A percentile compares a stretch with the other conserved stretches of the same genome.
Conservation (phyloP, 164 flowering plant genomes). For the Liquidambar formosana region DNA sequence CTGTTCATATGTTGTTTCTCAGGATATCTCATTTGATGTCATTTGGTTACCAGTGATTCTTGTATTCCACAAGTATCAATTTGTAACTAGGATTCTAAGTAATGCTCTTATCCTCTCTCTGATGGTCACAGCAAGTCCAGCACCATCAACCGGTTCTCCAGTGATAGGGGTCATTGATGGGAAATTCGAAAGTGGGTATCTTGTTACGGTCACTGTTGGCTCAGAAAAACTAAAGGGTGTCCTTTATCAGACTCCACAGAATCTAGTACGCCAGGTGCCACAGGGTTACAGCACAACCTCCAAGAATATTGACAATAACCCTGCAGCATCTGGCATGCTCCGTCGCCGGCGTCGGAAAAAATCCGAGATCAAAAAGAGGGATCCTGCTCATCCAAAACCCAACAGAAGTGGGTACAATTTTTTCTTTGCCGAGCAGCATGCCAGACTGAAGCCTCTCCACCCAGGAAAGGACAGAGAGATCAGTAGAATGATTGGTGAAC, state of each 20-base stretch:
- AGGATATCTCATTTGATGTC: background rate
- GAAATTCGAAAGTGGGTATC: constrained; percentile 76
- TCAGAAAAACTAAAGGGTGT: constrained; percentile 77
- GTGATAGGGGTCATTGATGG: constrained; percentile 80
- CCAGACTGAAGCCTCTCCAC: constrained; percentile 76
- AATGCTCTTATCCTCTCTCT: background rate
- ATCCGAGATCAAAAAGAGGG: constrained; percentile 78
- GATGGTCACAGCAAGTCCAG: constrained; percentile 31
- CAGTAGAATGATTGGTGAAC: constrained; percentile 89
- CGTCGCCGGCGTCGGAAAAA: constrained; percentile 87
- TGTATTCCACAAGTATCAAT: no score
- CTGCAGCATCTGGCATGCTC: constrained; percentile 25
- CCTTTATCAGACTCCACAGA: constrained; percentile 60
- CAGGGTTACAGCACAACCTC: constrained; percentile 7
- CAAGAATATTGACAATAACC: constrained; percentile 9
- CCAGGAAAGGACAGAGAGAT: constrained; percentile 92
- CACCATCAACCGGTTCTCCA: constrained; percentile 35
- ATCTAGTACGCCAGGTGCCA: constrained; percentile 16
- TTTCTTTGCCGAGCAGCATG: constrained; percentile 96
- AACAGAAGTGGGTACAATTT: constrained; percentile 96
- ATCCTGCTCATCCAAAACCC: constrained; percentile 92
- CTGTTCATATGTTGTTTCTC: background rate
- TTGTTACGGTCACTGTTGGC: constrained; percentile 67
- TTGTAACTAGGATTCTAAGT: no score
- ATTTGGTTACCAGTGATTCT: no score